These are phyloP conservation scores for Boletus rufocinnamomeus DNA, from an alignment of 768 basidiomycete species.

Conservation along the genomic window DNA sequence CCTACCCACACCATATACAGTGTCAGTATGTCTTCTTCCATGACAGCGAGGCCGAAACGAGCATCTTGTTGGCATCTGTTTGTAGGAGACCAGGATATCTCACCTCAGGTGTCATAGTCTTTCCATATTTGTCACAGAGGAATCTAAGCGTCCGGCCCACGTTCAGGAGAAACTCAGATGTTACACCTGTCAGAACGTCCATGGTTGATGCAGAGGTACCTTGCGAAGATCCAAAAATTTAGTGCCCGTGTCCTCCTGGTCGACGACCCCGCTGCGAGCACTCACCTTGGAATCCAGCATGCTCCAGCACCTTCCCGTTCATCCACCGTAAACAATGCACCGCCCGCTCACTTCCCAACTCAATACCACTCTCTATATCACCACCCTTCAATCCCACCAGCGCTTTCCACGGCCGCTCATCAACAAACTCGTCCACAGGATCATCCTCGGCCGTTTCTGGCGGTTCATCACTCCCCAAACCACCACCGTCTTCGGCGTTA, in stretches of 20 bases:
- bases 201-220: constrained; percentile 77
- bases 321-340: constrained; percentile 71
- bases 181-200: constrained; percentile 74
- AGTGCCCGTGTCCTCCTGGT: neutral
- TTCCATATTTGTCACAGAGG: constrained; percentile 76
- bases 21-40: constrained; percentile 9
- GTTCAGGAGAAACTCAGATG: constrained; percentile 80
- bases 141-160: constrained; percentile 86
- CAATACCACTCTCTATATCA: constrained; percentile 37
- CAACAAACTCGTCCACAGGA: constrained; percentile 39
- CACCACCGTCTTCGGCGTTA: constrained; percentile 38
- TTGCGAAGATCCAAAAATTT: constrained; percentile 29
- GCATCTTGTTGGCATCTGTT: neutral
- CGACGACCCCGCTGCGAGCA: constrained; percentile 5
- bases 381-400: constrained; percentile 22
- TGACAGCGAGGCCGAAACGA: neutral
- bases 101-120: constrained; percentile 85
- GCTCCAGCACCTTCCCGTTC: constrained; percentile 78
- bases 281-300: constrained; percentile 90
- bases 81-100: constrained; percentile 19
- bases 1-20: constrained; percentile 47
- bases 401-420: constrained; percentile 62
- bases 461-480: constrained; percentile 35
- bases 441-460: constrained; percentile 38
- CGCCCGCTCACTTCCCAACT: constrained; percentile 62